Evolutionary conservation across 768 basidiomycete species (phyloP).

Genomic region (Lentinula sp.): DNA sequence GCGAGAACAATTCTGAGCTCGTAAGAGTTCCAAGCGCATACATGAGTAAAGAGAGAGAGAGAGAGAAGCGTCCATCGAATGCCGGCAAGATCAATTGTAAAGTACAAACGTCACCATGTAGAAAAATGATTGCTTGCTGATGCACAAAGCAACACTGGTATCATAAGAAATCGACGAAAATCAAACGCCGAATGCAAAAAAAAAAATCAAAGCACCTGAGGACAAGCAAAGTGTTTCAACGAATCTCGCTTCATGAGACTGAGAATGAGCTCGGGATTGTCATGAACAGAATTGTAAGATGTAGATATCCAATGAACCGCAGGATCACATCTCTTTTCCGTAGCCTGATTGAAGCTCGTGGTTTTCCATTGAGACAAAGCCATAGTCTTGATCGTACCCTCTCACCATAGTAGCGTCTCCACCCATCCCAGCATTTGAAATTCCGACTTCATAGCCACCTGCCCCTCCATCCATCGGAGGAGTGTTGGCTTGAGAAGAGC

Average conservation of each 20-base stretch:
- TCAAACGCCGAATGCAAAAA: too few relatives aligned
- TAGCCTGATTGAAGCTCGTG: constrained; percentile 32
- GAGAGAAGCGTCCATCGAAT: background rate
- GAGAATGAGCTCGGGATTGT: background rate
- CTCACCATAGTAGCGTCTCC: background rate
- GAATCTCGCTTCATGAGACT: too few relatives aligned
- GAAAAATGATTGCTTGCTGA: too few relatives aligned
- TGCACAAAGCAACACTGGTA: too few relatives aligned
- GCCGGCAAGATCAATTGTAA: background rate
- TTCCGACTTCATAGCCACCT: constrained; percentile 33
- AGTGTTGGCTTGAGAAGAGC: constrained; percentile 77
- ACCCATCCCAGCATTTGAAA: background rate
- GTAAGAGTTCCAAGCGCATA: background rate
- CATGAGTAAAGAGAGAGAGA: background rate
- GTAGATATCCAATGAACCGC: background rate
- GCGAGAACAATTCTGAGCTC: background rate
- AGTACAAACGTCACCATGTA: too few relatives aligned
- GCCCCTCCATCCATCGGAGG: constrained; percentile 67
- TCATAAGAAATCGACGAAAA: too few relatives aligned
- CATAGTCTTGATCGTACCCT: constrained; percentile 58
- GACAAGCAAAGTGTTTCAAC: too few relatives aligned
- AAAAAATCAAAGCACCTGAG: too few relatives aligned
- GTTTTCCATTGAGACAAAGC: constrained; percentile 77
- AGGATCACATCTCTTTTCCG: constrained; percentile 2
- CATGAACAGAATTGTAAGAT: background rate